Base-by-base conservation (phyloP, 1,139 yeast species). In the Taphrina wiesneri region DNA sequence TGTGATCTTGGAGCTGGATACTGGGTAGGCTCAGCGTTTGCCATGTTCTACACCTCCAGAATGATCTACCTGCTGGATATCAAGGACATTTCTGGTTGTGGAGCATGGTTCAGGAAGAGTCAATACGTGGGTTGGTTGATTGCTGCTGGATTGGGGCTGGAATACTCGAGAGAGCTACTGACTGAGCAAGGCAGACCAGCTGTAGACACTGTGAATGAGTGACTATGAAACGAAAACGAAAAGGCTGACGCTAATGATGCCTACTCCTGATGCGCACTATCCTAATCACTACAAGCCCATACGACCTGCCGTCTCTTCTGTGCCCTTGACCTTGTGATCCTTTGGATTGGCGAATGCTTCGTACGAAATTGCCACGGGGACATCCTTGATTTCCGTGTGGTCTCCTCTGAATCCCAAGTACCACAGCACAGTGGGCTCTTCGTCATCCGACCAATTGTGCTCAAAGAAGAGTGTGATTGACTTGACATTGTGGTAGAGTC, bases 331-430 rank as follows among this genome's bases (percentile, higher is more conserved):
- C 43, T 86, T 86, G 76, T 92, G 97, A 74, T 92, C 97, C 2
- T 87, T 85, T 0, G 97, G 97, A 74, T 91, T 91, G 5, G 98
- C 95, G 0, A 97, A 96, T 69, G 91, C 85, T 75, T 92, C 98
- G 75, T 92, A 92, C 30, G 88, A 74, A 0, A 96, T 81, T 23
- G 87, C 82, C 21, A 89, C 85, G 0, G 96, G 96, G 67, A 84
- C 90, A 71, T 81, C 83, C 62, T 79, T 19, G 45, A 69, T 65
- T 39, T 68, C 85, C 3, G 86, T 82, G 74, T 81, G 86, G 70
- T 88, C 95, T 0, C 98, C 98, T 63, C 97, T 79, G 43, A 93
- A 75, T 67, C 96, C 98, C 60, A 91, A 77, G 73, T 86, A 87
- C 71, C 86, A 86, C 1, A 91, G 70, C 68, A 81, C 83, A 6